Conservation (phyloP, 2,329 filamentous ascomycete genomes). For the Aspergillus melleus region DNA sequence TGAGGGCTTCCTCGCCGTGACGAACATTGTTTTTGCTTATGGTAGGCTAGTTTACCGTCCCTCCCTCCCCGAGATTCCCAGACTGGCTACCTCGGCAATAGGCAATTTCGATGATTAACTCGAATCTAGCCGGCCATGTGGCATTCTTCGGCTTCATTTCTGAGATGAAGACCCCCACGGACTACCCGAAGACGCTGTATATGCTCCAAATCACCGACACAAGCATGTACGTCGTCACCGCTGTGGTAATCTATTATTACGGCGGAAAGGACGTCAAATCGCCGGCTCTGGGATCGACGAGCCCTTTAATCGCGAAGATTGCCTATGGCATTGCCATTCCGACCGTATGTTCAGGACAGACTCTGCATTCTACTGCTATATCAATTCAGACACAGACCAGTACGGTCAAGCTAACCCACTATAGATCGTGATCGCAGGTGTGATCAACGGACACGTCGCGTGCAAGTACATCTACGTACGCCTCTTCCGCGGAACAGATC, state of each 20-base stretch:
- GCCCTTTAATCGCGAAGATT: slow-evolving; percentile 55
- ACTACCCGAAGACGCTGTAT: slow-evolving; percentile 61
- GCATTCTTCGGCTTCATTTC: slow-evolving; percentile 57
- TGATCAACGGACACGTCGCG: slow-evolving; percentile 66
- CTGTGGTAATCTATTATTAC: slow-evolving; percentile 65
- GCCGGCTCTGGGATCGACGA: slow-evolving; percentile 64
- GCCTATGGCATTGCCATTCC: slow-evolving; percentile 68
- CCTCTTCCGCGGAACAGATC: slow-evolving; percentile 59
- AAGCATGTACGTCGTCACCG: slow-evolving; percentile 62
- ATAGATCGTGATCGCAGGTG: slow-evolving; percentile 63
- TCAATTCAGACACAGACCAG: neutral
- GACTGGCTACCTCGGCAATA: no score
- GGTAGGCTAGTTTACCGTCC: no score
- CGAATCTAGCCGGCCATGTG: slow-evolving; percentile 12
- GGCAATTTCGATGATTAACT: slow-evolving; percentile 34
- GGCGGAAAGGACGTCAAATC: slow-evolving; percentile 59
- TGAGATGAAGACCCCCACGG: slow-evolving; percentile 59
- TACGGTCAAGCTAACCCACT: neutral
- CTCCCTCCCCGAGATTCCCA: neutral
- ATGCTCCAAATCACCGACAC: slow-evolving; percentile 59
- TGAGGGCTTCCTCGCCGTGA: slow-evolving; percentile 57
- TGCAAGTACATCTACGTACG: slow-evolving; percentile 64
- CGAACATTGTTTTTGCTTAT: slow-evolving; percentile 69
- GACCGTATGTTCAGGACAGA: slow-evolving; percentile 9
- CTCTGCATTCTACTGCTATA: neutral